Base-by-base conservation (phyloP, 768 basidiomycete species). In the Mrakia gelida region DNA sequence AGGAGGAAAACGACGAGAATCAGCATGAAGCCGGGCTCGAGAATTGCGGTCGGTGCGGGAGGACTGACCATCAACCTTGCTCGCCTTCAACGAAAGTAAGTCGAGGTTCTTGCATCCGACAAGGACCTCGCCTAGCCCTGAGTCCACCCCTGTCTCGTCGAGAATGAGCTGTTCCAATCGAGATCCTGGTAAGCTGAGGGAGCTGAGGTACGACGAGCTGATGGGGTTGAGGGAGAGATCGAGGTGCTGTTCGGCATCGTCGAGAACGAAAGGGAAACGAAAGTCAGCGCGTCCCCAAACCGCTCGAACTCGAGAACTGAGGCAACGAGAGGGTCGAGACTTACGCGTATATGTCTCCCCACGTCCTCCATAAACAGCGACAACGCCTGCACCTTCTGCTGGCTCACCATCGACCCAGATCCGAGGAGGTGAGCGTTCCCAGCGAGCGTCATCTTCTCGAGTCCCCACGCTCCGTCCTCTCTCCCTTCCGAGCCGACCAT, bases 151-250 rank as follows among this genome's bases (percentile, higher is more conserved):
- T 0, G 38, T 41, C 23, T 70, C 67, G 34, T 70, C 67, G 21
- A 70, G 38, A 41, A 43, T 18, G 67, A 70, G 67, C 0, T 41
- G 34, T 41, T 70, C 67, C 10, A 70, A 21, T 2, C 67, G 67
- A 43, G 67, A 70, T 34, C 38, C 67, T 41, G 34, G 34, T 21
- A 70, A 16, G 18, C 38, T 23, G 21, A 70, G 26, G 4, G 67
- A 16, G 7, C 26, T 43, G 10, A 70, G 67, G 23, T 70, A 70
- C 18, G 38, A 23, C 4, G 67, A 70, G 21, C 6, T 5, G 15
- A 70, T 11, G 3, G 67, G 67, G 67, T 70, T 70, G 41, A 70
- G 67, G 9, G 67, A 70, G 18, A 70, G 67, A 16, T 70, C 67
- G 67, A 70, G 67, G 9, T 70, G 67, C 67, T 70, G 67, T 16